Evolutionary conservation across 208 protist species (phyloP).

Genomic region (Wallacemonas sp.): DNA sequence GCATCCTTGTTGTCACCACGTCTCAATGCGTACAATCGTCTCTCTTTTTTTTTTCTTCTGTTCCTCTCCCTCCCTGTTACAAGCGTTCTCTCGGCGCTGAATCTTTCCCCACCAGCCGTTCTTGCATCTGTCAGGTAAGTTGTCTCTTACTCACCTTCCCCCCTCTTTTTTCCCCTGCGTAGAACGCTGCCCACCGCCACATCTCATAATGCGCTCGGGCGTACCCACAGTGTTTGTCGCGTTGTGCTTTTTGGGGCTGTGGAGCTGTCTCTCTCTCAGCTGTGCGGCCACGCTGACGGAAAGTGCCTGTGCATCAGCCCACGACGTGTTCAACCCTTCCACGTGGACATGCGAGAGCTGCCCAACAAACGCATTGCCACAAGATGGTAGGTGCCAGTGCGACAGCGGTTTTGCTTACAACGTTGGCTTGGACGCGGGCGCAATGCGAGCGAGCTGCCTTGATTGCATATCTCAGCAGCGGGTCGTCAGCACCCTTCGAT

Average conservation of each 20-base stretch:
- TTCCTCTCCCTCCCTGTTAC: too few relatives aligned
- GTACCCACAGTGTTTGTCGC: background rate
- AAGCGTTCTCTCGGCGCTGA: too few relatives aligned
- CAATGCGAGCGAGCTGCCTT: conserved; percentile 17
- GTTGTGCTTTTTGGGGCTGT: background rate
- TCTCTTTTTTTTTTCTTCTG: too few relatives aligned
- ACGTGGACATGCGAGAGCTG: conserved; percentile 12
- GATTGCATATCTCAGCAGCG: conserved; percentile 30
- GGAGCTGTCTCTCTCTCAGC: too few relatives aligned
- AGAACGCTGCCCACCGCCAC: too few relatives aligned
- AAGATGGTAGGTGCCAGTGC: conserved; percentile 26
- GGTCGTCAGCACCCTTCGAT: conserved; percentile 31
- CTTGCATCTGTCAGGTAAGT: too few relatives aligned
- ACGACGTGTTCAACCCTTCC: conserved; percentile 2
- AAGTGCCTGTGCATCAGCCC: background rate
- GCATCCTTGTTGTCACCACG: too few relatives aligned
- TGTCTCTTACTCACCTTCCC: too few relatives aligned
- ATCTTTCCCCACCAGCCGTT: too few relatives aligned
- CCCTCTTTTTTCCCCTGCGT: conserved; percentile 5
- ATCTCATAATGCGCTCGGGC: background rate
- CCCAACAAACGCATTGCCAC: conserved; percentile 12
- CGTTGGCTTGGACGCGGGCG: conserved; percentile 1
- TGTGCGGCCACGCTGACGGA: background rate
- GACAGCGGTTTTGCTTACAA: conserved; percentile 30
- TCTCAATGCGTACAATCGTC: too few relatives aligned